Evolutionary conservation across 768 basidiomycete species (phyloP).

Genomic region (Lentinus tigrinus): DNA sequence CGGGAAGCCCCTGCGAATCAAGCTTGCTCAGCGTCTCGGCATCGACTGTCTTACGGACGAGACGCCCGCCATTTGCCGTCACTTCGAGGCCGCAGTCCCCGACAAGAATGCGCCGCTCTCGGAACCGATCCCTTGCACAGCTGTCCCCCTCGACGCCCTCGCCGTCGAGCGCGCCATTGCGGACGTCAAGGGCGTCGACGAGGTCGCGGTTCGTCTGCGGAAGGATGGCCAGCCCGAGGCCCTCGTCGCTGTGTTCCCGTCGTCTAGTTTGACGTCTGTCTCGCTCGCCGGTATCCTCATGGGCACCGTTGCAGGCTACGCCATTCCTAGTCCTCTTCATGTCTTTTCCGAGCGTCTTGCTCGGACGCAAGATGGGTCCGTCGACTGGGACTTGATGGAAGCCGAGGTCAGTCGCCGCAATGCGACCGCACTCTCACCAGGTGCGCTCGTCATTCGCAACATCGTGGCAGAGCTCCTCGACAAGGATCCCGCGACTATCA

Average conservation of each 20-base stretch:
- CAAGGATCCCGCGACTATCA: constrained; percentile 21
- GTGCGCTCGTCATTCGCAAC: constrained; percentile 18
- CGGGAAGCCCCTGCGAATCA: constrained; percentile 48
- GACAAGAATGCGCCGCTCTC: constrained; percentile 33
- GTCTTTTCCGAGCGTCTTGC: constrained; percentile 23
- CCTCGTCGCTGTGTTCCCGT: constrained; percentile 33
- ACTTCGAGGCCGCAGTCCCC: constrained; percentile 40
- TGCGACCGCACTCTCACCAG: constrained; percentile 18
- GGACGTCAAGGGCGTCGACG: constrained; percentile 31
- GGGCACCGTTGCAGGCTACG: constrained; percentile 37
- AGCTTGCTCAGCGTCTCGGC: constrained; percentile 40
- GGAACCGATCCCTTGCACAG: constrained; percentile 37
- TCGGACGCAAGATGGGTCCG: background rate
- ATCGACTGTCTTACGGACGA: constrained; percentile 37
- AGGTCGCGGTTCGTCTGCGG: constrained; percentile 34
- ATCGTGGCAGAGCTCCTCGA: constrained; percentile 23
- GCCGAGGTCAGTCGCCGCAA: constrained; percentile 16
- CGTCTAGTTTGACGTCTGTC: constrained; percentile 11
- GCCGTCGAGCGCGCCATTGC: constrained; percentile 30
- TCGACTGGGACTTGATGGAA: constrained; percentile 38
- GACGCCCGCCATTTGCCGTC: constrained; percentile 35
- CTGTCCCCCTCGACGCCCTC: constrained; percentile 31
- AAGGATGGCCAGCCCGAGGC: constrained; percentile 38
- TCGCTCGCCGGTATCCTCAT: constrained; percentile 18
- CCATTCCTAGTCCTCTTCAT: constrained; percentile 39